These are phyloP conservation scores for Saturnispora hagleri DNA, from an alignment of 805 yeast genomes.

Conservation along the genomic window DNA sequence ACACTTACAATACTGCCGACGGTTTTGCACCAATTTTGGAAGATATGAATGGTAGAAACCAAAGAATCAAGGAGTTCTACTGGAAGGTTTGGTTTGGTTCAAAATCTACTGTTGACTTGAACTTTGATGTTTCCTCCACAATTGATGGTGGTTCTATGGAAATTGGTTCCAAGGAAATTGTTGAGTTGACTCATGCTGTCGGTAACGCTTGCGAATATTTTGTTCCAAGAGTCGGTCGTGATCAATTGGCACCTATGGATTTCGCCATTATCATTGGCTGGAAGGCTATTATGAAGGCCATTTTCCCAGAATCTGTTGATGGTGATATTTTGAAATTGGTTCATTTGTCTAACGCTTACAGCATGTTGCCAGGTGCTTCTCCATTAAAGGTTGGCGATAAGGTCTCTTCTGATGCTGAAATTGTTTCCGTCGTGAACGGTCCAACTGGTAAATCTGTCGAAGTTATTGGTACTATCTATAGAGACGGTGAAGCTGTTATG, in stretches of 20 bases:
- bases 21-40: slow-evolving; percentile 97
- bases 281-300: slow-evolving; percentile 97
- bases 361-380: slow-evolving; percentile 83
- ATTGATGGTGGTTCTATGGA: slow-evolving; percentile 62
- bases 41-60: slow-evolving; percentile 82
- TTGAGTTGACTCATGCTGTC: slow-evolving; percentile 93
- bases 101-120: slow-evolving; percentile 48
- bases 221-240: slow-evolving; percentile 77
- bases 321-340: slow-evolving; percentile 93
- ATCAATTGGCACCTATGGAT: slow-evolving; percentile 94
- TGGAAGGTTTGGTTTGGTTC: slow-evolving; percentile 94
- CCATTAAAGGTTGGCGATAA: slow-evolving; percentile 85
- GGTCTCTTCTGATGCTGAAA: slow-evolving; percentile 73
- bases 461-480: slow-evolving; percentile 80
- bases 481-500: slow-evolving; percentile 74
- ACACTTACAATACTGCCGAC: slow-evolving; percentile 68
- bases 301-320: slow-evolving; percentile 92
- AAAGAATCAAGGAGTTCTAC: slow-evolving; percentile 89
- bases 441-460: slow-evolving; percentile 93
- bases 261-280: slow-evolving; percentile 97
- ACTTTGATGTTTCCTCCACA: slow-evolving; percentile 60
- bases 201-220: slow-evolving; percentile 97
- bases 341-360: slow-evolving; percentile 90
- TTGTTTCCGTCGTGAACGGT: slow-evolving; percentile 83
- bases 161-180: slow-evolving; percentile 67